These are phyloP conservation scores for Mariannaea sp. DNA, from an alignment of 2,329 filamentous ascomycete genomes.

Conservation along the genomic window DNA sequence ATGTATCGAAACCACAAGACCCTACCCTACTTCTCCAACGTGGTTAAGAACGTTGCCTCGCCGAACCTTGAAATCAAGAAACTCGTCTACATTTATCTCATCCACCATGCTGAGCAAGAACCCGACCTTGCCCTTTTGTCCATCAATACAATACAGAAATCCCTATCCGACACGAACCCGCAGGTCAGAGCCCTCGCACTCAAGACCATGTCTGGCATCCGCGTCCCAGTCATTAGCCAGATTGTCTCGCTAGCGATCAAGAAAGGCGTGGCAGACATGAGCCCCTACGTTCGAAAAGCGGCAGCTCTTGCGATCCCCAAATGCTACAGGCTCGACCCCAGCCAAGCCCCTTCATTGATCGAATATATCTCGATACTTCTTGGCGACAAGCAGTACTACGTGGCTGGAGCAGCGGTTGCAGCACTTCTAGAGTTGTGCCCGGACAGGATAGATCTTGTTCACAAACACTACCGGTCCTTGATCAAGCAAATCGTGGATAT, in stretches of 20 bases:
- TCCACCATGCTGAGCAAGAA: slow-evolving; percentile 94
- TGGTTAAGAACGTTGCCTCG: slow-evolving; percentile 97
- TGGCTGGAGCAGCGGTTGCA: slow-evolving; percentile 89
- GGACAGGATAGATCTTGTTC: slow-evolving; percentile 83
- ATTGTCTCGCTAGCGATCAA: slow-evolving; percentile 97
- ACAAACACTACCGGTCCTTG: slow-evolving; percentile 83
- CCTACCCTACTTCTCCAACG: slow-evolving; percentile 91
- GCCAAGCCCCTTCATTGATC: slow-evolving; percentile 79
- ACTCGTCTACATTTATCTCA: slow-evolving; percentile 96
- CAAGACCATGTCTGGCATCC: slow-evolving; percentile 95
- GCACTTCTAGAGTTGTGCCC: slow-evolving; percentile 91
- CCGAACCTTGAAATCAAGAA: slow-evolving; percentile 96
- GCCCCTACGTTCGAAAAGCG: slow-evolving; percentile 87
- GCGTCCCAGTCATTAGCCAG: slow-evolving; percentile 97
- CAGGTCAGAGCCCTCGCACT: slow-evolving; percentile 90
- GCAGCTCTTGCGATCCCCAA: slow-evolving; percentile 95
- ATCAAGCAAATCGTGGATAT: slow-evolving; percentile 95
- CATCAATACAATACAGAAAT: slow-evolving; percentile 99
- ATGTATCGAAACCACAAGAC: slow-evolving; percentile 92
- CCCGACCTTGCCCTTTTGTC: slow-evolving; percentile 93
- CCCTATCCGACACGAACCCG: slow-evolving; percentile 88
- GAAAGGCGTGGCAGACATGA: slow-evolving; percentile 92
- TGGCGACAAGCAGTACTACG: slow-evolving; percentile 92
- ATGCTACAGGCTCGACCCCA: slow-evolving; percentile 89
- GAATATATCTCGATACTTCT: slow-evolving; percentile 80